Evolutionary conservation across 352 stramenopile genomes (phyloP).

Genomic region (Pythium utonaiense): DNA sequence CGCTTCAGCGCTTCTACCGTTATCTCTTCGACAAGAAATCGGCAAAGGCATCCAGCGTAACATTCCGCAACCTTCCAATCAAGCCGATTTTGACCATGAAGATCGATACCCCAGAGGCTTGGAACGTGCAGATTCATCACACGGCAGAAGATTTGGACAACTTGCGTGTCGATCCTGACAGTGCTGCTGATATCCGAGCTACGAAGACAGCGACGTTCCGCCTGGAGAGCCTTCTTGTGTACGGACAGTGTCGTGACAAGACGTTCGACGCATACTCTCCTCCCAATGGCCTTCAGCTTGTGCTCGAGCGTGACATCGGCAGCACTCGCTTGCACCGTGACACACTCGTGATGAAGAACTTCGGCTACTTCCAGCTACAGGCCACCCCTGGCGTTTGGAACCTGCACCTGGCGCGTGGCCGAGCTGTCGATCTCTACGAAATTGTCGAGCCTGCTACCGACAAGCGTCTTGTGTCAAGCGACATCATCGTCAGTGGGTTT

Average conservation of each 20-base stretch:
- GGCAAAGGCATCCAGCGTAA: conserved; percentile 38
- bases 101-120: conserved; percentile 90
- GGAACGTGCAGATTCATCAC: conserved; percentile 86
- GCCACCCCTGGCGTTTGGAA: conserved; percentile 94
- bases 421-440: conserved; percentile 71
- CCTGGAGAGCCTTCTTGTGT: conserved; percentile 89
- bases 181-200: conserved; percentile 38
- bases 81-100: conserved; percentile 91
- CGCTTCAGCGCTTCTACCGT: conserved; percentile 91
- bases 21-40: conserved; percentile 79
- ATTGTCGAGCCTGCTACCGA: conserved; percentile 59
- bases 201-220: conserved; percentile 76
- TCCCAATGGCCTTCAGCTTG: conserved; percentile 90
- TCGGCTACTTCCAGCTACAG: conserved; percentile 99
- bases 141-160: conserved; percentile 90
- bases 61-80: conserved; percentile 81
- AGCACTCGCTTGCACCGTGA: conserved; percentile 74
- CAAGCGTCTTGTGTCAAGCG: conserved; percentile 30
- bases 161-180: conserved; percentile 74
- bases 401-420: conserved; percentile 85
- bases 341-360: conserved; percentile 99
- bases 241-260: conserved; percentile 86
- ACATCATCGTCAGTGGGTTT: conserved; percentile 84
- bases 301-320: conserved; percentile 78
- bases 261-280: conserved; percentile 78